Conservation (phyloP, 306 rosid species). For the Acacia melanoxylon region DNA sequence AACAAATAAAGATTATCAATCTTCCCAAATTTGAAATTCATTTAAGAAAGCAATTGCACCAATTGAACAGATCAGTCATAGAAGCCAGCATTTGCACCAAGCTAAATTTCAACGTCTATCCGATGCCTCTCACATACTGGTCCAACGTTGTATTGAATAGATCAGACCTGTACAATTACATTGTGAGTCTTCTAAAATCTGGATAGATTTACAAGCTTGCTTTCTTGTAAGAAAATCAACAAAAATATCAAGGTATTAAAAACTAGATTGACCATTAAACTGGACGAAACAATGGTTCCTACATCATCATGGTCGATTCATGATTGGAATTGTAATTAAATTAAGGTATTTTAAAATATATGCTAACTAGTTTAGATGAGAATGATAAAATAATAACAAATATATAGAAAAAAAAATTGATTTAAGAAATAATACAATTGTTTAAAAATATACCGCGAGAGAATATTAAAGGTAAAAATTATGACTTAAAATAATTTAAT, state of each 20-base stretch:
- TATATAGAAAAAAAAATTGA: not conserved
- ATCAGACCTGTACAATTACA: constrained; percentile 63
- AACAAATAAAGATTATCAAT: not conserved
- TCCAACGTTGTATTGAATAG: constrained; percentile 87
- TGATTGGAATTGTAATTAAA: not conserved
- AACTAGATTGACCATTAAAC: not conserved
- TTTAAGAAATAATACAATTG: not conserved
- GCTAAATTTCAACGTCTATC: constrained; percentile 44
- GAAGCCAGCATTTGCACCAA: not conserved
- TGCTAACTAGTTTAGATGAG: not conserved
- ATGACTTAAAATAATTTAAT: not conserved
- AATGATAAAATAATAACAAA: not conserved
- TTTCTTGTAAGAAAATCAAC: not conserved
- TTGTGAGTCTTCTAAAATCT: not conserved
- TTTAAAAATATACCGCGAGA: not conserved
- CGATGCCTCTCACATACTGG: constrained; percentile 87
- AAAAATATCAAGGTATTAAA: not conserved
- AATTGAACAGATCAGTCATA: not conserved
- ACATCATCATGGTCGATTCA: not conserved
- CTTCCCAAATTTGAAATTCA: not conserved
- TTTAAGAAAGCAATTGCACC: constrained; percentile 10
- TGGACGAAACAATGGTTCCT: not conserved
- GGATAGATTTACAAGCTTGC: not conserved
- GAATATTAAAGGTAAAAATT: not conserved
- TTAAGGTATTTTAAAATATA: not conserved